Base-by-base conservation (phyloP, 495 filamentous ascomycete species). In the Penicillium canescens region DNA sequence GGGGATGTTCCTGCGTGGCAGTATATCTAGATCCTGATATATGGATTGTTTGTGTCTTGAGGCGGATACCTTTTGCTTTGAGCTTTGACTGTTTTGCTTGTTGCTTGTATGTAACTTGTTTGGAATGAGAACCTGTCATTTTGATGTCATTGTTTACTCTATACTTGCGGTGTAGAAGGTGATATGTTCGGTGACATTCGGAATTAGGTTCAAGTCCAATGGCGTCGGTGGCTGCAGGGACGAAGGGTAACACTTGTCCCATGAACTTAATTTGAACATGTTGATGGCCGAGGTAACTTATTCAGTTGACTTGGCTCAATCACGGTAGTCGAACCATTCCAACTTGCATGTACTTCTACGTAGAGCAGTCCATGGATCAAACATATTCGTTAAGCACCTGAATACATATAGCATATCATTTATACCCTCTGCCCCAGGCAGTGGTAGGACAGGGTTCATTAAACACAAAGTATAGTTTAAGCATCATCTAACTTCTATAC, bases 1-100 rank as follows among this genome's bases (percentile, higher is more conserved):
- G 10, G 64, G 6, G 58, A 53, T 12, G 52, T 59, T 11, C 65
- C 64, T 47, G 67, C 74, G 35, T 78, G 76, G 76, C 67, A 78
- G 63, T 78, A 77, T 42, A 54, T 54, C 38, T 78, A 72, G 49
- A 34, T 46, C 38, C 16, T 9, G 4, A 16, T 52, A 5, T 13
- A 0, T n/a, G 14, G 40, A 4, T 13, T 44, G 38, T 21, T 49
- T 16, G 6, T 6, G 3, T 1, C 39, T 40, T 48, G 13, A 14
- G 11, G 46, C 14, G 11, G 6, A 28, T 45, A 35, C 10, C 6
- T 34, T 41, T 31, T 16, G 14, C 34, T 8, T n/a, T 6, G 14
- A 44, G 14, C 14, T 50, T 31, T 4, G 23, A 3, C 6, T 45
- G 20, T 50, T 28, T 36, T 39, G 10, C 20, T 42, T 39, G 16